Percentiles rank a stretch among this genome's conserved stretches.
These are phyloP conservation scores for Neopestalotiopsis clavispora DNA, from an alignment of 2,329 filamentous ascomycete genomes.

Conservation along the genomic window DNA sequence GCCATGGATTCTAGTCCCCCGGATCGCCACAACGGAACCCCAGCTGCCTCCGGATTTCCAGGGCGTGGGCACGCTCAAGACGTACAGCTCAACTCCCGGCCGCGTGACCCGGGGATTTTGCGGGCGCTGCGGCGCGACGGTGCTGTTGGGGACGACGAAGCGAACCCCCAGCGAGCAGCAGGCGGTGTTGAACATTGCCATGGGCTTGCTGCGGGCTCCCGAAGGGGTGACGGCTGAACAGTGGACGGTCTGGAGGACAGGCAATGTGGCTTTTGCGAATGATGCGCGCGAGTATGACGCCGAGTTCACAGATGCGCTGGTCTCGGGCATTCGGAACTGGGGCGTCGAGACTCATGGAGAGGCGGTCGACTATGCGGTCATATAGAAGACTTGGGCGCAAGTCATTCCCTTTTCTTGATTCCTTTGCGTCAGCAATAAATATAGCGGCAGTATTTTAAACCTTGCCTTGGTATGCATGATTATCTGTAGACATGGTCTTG, in stretches of 20 bases:
- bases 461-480: too few species aligned
- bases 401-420: too few species aligned
- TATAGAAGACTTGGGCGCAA: background rate
- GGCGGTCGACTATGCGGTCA: conserved; percentile 17
- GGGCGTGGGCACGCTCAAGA: conserved; percentile 44
- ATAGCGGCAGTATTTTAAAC: too few species aligned
- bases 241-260: conserved; percentile 53
- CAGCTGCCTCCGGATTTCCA: conserved; percentile 40
- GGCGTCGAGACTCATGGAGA: conserved; percentile 40
- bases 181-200: conserved; percentile 46
- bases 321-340: conserved; percentile 44
- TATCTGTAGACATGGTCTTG: too few species aligned
- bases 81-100: conserved; percentile 41
- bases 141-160: conserved; percentile 39
- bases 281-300: conserved; percentile 3
- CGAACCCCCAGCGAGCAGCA: conserved; percentile 34
- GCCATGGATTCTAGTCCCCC: conserved; percentile 48
- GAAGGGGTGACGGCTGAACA: conserved; percentile 47
- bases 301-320: conserved; percentile 33
- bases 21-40: conserved; percentile 39
- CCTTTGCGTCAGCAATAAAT: too few species aligned
- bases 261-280: conserved; percentile 35
- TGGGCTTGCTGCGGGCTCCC: conserved; percentile 48
- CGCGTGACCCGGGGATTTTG: conserved; percentile 48
- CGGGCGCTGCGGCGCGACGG: conserved; percentile 49